Conservation (phyloP, 768 basidiomycete genomes). For the Phaeotremella fagi region DNA sequence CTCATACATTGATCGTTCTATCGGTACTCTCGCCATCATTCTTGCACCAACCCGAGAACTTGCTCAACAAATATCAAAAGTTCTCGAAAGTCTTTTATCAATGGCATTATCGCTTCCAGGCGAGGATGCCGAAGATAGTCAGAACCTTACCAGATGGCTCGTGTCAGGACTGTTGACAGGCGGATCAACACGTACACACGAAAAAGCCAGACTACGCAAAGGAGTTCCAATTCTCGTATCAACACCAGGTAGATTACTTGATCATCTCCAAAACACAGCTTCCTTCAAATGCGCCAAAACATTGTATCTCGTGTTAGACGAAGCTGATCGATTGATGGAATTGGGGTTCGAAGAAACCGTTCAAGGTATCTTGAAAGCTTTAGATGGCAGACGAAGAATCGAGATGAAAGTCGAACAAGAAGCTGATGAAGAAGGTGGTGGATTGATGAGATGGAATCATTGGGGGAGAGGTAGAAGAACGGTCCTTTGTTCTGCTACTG, state of each 20-base stretch:
- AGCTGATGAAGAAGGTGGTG: slow-evolving; percentile 45
- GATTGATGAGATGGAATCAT: slow-evolving; percentile 42
- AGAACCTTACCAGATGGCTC: slow-evolving; percentile 67
- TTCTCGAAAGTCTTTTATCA: slow-evolving; percentile 74
- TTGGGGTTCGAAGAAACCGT: slow-evolving; percentile 96
- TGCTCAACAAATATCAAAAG: slow-evolving; percentile 93
- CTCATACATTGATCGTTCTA: slow-evolving; percentile 90
- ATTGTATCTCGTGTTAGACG: slow-evolving; percentile 92
- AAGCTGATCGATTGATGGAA: slow-evolving; percentile 96
- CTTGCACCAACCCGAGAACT: slow-evolving; percentile 94
- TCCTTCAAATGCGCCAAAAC: slow-evolving; percentile 90
- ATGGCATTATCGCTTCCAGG: slow-evolving; percentile 58
- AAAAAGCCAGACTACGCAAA: slow-evolving; percentile 91
- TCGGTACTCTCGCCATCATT: slow-evolving; percentile 90
- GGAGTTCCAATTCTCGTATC: slow-evolving; percentile 92
- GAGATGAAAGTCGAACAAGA: slow-evolving; percentile 58
- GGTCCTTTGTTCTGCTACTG: slow-evolving; percentile 93
- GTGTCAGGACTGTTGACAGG: slow-evolving; percentile 89
- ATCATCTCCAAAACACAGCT: slow-evolving; percentile 92
- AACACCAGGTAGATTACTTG: slow-evolving; percentile 89
- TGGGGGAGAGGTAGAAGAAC: slow-evolving; percentile 61
- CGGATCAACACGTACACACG: slow-evolving; percentile 88
- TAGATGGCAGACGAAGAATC: slow-evolving; percentile 75
- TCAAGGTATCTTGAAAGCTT: slow-evolving; percentile 74
- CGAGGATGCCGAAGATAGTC: slow-evolving; percentile 44